Percentiles rank a stretch among this genome's conserved stretches.
Conservation (phyloP, 2,329 filamentous ascomycete species). For the Fusarium longipes region DNA sequence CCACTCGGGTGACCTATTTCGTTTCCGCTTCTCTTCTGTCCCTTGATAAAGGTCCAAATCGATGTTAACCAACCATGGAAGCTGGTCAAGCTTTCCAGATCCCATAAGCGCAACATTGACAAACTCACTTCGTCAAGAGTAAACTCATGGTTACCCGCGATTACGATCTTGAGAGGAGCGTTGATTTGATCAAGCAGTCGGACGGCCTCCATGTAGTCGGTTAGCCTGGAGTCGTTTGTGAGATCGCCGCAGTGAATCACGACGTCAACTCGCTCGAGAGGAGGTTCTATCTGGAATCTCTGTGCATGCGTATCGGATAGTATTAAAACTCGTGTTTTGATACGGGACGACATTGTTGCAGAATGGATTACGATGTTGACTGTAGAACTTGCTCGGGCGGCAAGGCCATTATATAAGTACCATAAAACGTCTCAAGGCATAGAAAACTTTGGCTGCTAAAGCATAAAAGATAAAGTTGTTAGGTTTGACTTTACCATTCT, state of each 20-base stretch:
- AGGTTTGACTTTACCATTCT: too few relatives aligned
- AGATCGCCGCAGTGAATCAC: constrained; percentile 64
- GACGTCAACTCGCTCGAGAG: constrained; percentile 50
- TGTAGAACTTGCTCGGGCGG: neutral
- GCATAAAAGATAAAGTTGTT: too few relatives aligned
- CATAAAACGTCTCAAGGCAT: too few relatives aligned
- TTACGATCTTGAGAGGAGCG: constrained; percentile 60
- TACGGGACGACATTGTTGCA: neutral
- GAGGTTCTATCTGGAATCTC: neutral
- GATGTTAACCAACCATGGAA: constrained; percentile 27
- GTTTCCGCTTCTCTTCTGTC: neutral
- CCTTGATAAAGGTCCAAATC: constrained; percentile 2
- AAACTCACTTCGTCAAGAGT: constrained; percentile 49
- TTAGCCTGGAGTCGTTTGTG: constrained; percentile 56
- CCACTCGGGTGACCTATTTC: too few relatives aligned
- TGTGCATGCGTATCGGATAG: constrained; percentile 36
- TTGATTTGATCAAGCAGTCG: constrained; percentile 53
- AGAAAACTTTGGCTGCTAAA: too few relatives aligned
- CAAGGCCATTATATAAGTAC: too few relatives aligned
- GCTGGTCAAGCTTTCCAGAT: neutral
- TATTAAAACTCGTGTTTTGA: constrained; percentile 33
- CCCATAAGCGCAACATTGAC: constrained; percentile 32
- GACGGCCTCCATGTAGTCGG: constrained; percentile 54
- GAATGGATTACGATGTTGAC: too few relatives aligned
- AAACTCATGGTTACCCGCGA: constrained; percentile 65